These are phyloP conservation scores for Boletus huronensis DNA, from an alignment of 768 basidiomycete genomes.

Conservation along the genomic window DNA sequence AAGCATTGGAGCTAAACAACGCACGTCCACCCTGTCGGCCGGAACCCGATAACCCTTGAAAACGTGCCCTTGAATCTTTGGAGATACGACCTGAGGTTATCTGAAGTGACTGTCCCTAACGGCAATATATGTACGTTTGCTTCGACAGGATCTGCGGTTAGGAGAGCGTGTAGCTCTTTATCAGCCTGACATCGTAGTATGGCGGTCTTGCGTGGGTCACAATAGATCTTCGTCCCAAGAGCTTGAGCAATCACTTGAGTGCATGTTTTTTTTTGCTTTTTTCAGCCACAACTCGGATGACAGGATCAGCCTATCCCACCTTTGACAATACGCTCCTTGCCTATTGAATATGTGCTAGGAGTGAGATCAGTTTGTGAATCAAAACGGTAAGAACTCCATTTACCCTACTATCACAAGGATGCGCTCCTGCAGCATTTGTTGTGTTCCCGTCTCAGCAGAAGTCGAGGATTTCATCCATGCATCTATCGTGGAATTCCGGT, in stretches of 20 bases:
- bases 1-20: constrained; percentile 27
- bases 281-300: neutral
- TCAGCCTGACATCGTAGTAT: constrained; percentile 85
- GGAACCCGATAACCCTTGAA: constrained; percentile 70
- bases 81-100: constrained; percentile 74
- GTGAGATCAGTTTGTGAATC: neutral
- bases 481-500: constrained; percentile 41
- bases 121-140: constrained; percentile 87
- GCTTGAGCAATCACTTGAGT: constrained; percentile 77
- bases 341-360: constrained; percentile 88
- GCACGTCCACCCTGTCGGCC: constrained; percentile 97
- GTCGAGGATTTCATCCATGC: constrained; percentile 44
- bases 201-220: constrained; percentile 78
- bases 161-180: constrained; percentile 69
- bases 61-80: constrained; percentile 71
- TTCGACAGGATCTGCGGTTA: constrained; percentile 71
- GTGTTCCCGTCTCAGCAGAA: constrained; percentile 24
- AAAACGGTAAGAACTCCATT: constrained; percentile 5
- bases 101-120: constrained; percentile 67
- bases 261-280: neutral
- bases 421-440: constrained; percentile 38
- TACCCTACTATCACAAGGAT: constrained; percentile 73
- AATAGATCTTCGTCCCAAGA: constrained; percentile 80
- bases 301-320: constrained; percentile 40
- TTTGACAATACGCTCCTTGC: constrained; percentile 97